These are phyloP conservation scores for Tolypocladium ovalisporum DNA, from an alignment of 2,329 filamentous ascomycete species.

Conservation along the genomic window DNA sequence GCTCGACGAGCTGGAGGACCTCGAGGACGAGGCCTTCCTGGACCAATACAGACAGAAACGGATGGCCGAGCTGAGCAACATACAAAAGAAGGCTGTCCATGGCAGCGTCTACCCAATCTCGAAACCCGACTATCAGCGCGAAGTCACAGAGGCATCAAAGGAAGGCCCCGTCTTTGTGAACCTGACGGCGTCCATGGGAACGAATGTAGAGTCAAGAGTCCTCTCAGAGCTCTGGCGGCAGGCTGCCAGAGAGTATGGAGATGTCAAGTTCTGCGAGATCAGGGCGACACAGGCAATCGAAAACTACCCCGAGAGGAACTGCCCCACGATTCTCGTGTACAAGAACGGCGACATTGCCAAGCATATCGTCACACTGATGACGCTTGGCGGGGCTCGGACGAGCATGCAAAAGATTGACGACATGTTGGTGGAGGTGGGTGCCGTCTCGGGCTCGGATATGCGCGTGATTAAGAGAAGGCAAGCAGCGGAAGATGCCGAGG, in stretches of 20 bases:
- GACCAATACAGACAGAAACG: slow-evolving; percentile 82
- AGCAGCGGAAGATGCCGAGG: slow-evolving; percentile 48
- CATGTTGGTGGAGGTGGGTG: slow-evolving; percentile 71
- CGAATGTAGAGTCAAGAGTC: slow-evolving; percentile 75
- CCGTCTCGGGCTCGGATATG: slow-evolving; percentile 67
- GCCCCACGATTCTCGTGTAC: slow-evolving; percentile 87
- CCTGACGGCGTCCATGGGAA: slow-evolving; percentile 65
- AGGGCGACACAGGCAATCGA: slow-evolving; percentile 87
- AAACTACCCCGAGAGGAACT: slow-evolving; percentile 90
- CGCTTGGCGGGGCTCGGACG: slow-evolving; percentile 62
- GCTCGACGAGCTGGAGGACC: slow-evolving; percentile 84
- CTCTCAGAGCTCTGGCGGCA: slow-evolving; percentile 79
- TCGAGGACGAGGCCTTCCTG: slow-evolving; percentile 88
- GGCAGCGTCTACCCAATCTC: slow-evolving; percentile 88
- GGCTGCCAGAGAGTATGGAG: slow-evolving; percentile 74
- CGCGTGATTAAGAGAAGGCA: slow-evolving; percentile 56
- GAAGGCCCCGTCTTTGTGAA: slow-evolving; percentile 64
- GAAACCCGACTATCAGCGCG: slow-evolving; percentile 84
- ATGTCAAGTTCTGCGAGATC: slow-evolving; percentile 97
- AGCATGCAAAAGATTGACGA: slow-evolving; percentile 68
- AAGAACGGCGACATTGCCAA: slow-evolving; percentile 84
- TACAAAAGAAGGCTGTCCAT: slow-evolving; percentile 69
- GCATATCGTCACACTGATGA: slow-evolving; percentile 82
- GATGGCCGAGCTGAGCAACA: slow-evolving; percentile 65
- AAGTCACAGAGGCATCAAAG: slow-evolving; percentile 83